Evolutionary conservation across 352 stramenopile genomes (phyloP).

Genomic region (Globisporangium acanthophoron): DNA sequence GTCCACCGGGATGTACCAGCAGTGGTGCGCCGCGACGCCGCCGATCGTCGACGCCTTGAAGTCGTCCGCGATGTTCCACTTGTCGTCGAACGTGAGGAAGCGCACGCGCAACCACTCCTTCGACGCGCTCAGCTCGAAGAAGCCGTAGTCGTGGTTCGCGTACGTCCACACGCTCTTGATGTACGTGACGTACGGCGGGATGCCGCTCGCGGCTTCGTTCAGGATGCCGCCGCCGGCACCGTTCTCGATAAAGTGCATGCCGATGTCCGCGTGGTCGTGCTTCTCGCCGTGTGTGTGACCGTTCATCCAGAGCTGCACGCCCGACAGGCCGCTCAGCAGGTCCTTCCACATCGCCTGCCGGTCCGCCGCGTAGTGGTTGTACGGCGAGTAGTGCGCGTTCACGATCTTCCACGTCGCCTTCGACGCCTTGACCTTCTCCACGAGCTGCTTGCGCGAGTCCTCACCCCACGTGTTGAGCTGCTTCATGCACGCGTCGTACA

Average conservation of each 20-base stretch:
- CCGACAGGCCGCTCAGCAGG: slow-evolving; percentile 28
- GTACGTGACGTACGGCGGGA: slow-evolving; percentile 42
- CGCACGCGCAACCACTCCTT: slow-evolving; percentile 42
- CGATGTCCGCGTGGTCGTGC: slow-evolving; percentile 53
- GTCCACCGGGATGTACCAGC: slow-evolving; percentile 63
- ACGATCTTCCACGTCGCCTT: slow-evolving; percentile 83
- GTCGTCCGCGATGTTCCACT: slow-evolving; percentile 54
- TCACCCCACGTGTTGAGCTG: slow-evolving; percentile 64
- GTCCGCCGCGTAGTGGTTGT: slow-evolving; percentile 68
- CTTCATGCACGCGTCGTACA: slow-evolving; percentile 63
- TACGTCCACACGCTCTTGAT: slow-evolving; percentile 60
- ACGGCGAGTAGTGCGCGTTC: slow-evolving; percentile 79
- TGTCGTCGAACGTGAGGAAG: slow-evolving; percentile 54
- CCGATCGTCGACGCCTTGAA: slow-evolving; percentile 30
- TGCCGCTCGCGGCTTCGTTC: slow-evolving; percentile 70
- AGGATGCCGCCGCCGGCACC: slow-evolving; percentile 74
- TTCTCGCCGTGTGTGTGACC: slow-evolving; percentile 78
- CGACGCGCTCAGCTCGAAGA: slow-evolving; percentile 57
- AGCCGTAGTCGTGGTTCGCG: slow-evolving; percentile 60
- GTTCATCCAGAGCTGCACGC: slow-evolving; percentile 64
- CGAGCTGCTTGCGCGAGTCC: slow-evolving; percentile 61
- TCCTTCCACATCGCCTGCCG: slow-evolving; percentile 47
- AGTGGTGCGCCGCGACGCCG: slow-evolving; percentile 63
- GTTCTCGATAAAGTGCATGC: slow-evolving; percentile 76
- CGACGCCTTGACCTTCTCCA: slow-evolving; percentile 39